Evolutionary conservation across 768 basidiomycete species (phyloP), one percentile per base, ranked within the genome.

Genomic region (Cubamyces sp.): DNA sequence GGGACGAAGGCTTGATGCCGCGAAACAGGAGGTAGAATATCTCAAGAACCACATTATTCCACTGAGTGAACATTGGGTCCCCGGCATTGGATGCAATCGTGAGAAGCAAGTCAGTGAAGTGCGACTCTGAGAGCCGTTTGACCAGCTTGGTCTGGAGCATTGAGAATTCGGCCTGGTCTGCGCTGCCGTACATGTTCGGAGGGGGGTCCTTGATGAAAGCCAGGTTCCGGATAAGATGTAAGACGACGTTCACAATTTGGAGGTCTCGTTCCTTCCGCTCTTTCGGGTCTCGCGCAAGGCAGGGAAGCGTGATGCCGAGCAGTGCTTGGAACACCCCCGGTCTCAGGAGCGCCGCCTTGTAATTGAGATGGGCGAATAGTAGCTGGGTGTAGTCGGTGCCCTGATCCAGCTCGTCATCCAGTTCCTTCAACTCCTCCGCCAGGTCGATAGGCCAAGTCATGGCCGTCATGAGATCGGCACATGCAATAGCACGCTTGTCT

Each of bases 371-470:
- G 66, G 90, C 90, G 68, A 84, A 74, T 47, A 88, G 73, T 7
- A 98, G 82, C 62, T 89, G 87, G 0, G 94, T 94, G 74, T 95
- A 98, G 73, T 99, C 97, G 16, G 92, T 86, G 18, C 88, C 86
- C 62, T 83, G 85, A 74, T 92, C 91, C 19, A 85, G 67, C 41
- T 89, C 91, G 46, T 94, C 91, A 71, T 91, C 88, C 56, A 98
- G 85, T 70, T 98, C 97, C 68, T 90, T 91, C 65, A 99, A 80
- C 75, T 98, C 97, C 69, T 93, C 91, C 0, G 94, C 91, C 64
- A 98, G 80, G 74, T 98, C 93, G 56, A 99, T 96, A 0, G 97
- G 97, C 97, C 97, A 99, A 1, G 96, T 98, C 92, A 99, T 92
- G 0, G 96, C 95, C 0, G 94, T 92, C 72, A 98, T 88, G 23